phyloP scores from a whole-genome alignment of 1,139 yeast species.

The Hyphopichia pseudoburtonii region DNA sequence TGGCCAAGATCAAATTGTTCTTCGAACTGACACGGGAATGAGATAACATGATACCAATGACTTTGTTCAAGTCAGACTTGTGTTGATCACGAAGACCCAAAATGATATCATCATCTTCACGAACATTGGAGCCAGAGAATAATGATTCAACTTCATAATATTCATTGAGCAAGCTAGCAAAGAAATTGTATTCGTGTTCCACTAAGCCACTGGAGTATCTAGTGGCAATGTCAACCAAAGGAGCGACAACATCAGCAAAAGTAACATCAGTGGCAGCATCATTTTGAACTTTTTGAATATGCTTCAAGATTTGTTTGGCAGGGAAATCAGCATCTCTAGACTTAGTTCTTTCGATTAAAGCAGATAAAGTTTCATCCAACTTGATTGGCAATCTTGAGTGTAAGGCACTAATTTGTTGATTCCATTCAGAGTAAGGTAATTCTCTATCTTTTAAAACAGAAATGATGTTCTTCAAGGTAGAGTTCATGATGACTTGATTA shows the following conservation, averaged over 20 bases:
- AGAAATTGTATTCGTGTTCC: slow-evolving; percentile 79
- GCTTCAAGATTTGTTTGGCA: slow-evolving; percentile 72
- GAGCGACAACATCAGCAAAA: slow-evolving; percentile 64
- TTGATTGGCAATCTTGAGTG: slow-evolving; percentile 85
- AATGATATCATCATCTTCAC: slow-evolving; percentile 88
- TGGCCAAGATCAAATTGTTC: slow-evolving; percentile 84
- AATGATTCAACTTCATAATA: slow-evolving; percentile 76
- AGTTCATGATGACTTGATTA: slow-evolving; percentile 89
- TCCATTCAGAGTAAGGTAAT: slow-evolving; percentile 94
- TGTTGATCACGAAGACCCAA: slow-evolving; percentile 84
- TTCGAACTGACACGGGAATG: slow-evolving; percentile 94
- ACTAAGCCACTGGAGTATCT: slow-evolving; percentile 74
- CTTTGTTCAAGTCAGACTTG: slow-evolving; percentile 72
- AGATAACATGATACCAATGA: slow-evolving; percentile 71
- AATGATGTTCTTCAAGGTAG: slow-evolving; percentile 71
- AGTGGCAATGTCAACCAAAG: slow-evolving; percentile 68
- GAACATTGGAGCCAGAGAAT: slow-evolving; percentile 70
- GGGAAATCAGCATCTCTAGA: slow-evolving; percentile 86
- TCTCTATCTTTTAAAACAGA: slow-evolving; percentile 74
- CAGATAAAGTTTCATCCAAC: slow-evolving; percentile 65
- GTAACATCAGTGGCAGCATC: slow-evolving; percentile 50
- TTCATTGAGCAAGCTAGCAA: slow-evolving; percentile 66
- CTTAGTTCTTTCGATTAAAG: slow-evolving; percentile 66
- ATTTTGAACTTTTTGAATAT: slow-evolving; percentile 52
- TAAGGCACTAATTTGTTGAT: slow-evolving; percentile 77